Evolutionary conservation across 2,329 filamentous ascomycete species (phyloP).

Genomic region (Paecilomyces variotii): DNA sequence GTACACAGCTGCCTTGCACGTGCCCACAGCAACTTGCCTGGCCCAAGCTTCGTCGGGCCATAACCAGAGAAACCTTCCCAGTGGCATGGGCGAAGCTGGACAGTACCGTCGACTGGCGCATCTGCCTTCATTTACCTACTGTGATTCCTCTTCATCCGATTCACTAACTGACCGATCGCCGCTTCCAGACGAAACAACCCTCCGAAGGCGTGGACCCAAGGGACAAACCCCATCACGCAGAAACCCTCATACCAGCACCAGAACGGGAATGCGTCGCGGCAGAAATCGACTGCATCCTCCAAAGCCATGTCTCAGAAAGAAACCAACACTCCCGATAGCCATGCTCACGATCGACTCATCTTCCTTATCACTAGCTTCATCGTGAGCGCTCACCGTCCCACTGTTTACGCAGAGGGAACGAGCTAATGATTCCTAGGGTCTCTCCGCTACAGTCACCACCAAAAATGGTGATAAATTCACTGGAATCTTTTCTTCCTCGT

Average conservation of each 20-base stretch:
- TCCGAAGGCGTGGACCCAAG: conserved; percentile 54
- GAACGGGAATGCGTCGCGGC: conserved; percentile 45
- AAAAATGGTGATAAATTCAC: conserved; percentile 54
- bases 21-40: not conserved
- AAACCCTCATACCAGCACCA: conserved; percentile 42
- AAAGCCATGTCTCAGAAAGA: conserved; percentile 39
- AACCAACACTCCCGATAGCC: conserved; percentile 46
- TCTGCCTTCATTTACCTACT: not conserved
- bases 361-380: conserved; percentile 53
- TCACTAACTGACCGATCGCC: conserved; percentile 14
- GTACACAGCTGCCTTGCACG: not conserved
- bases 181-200: conserved; percentile 42
- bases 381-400: conserved; percentile 36
- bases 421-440: conserved; percentile 39
- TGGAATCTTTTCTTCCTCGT: conserved; percentile 53
- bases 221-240: conserved; percentile 54
- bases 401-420: conserved; percentile 1
- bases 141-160: not conserved
- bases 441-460: conserved; percentile 47
- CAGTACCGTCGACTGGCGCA: not conserved
- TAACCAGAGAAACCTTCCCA: not conserved
- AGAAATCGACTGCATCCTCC: conserved; percentile 33
- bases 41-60: not conserved
- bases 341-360: conserved; percentile 52
- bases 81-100: not conserved